Evolutionary conservation across 192 early-diverging fungal species (phyloP).

Genomic region (Lunasporangiospora selenospora): DNA sequence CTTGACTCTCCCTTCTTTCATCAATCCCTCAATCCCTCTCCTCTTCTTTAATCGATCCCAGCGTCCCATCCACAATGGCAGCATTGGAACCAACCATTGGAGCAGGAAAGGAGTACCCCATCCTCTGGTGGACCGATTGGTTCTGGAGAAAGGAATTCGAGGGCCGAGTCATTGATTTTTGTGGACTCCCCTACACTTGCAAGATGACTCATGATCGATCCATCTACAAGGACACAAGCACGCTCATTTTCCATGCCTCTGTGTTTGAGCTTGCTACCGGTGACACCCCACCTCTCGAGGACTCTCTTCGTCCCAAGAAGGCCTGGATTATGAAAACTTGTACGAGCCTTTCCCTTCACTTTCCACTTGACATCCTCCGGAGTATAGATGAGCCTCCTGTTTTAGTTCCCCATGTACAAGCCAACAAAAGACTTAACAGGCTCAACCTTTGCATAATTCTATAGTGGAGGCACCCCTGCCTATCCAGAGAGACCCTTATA

Average conservation of each 20-base stretch:
- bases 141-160: not conserved
- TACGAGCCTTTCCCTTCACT: not conserved
- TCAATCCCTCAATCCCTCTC: too few species aligned
- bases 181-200: constrained; percentile 26
- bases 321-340: not conserved
- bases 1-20: too few species aligned
- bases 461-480: constrained; percentile 12
- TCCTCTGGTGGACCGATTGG: constrained; percentile 26
- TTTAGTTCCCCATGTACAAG: not conserved
- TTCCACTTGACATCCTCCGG: not conserved
- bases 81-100: too few species aligned
- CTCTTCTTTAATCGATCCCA: too few species aligned
- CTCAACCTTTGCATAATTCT: constrained; percentile 2
- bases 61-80: not conserved
- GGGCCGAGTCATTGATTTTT: constrained; percentile 11
- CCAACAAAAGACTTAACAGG: not conserved
- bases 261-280: not conserved
- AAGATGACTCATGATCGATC: constrained; percentile 15
- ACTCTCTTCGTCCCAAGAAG: not conserved
- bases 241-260: not conserved
- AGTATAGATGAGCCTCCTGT: not conserved
- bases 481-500: constrained; percentile 7
- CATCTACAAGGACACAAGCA: constrained; percentile 10
- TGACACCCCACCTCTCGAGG: not conserved
- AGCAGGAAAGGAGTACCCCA: constrained; percentile 11